These are phyloP conservation scores for Vitis hybrid DNA, from an alignment of 177 flowering plant species.

Conservation along the genomic window DNA sequence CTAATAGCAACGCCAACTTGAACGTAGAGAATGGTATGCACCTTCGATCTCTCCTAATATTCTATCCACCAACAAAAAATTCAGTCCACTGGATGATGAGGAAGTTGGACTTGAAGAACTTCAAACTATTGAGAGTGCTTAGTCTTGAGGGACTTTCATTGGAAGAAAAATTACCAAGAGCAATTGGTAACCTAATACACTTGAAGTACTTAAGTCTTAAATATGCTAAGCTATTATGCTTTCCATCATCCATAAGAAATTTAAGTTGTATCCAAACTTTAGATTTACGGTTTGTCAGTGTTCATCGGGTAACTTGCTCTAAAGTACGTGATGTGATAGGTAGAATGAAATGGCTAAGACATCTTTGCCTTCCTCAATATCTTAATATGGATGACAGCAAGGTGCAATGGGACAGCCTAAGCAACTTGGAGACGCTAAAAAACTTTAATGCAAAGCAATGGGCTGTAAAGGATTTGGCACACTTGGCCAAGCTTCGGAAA, in stretches of 20 bases:
- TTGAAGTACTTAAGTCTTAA: conserved; percentile 14
- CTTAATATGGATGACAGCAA: too few relatives aligned
- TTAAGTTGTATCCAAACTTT: conserved; percentile 11
- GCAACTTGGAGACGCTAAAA: conserved; percentile 4
- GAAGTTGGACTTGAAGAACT: background rate
- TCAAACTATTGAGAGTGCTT: conserved; percentile 3
- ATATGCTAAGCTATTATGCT: background rate
- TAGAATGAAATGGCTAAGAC: conserved; percentile 11
- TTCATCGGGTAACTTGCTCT: background rate
- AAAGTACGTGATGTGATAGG: conserved; percentile 2
- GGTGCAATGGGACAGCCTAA: background rate
- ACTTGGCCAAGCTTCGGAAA: background rate
- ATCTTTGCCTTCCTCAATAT: conserved; percentile 9
- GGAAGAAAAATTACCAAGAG: background rate
- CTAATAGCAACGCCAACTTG: background rate
- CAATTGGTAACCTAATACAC: conserved; percentile 10
- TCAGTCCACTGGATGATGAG: background rate
- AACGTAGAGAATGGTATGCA: background rate
- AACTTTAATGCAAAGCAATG: background rate
- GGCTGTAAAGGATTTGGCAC: background rate
- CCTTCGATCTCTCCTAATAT: background rate
- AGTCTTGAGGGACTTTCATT: background rate
- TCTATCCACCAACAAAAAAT: background rate
- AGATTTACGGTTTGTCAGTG: background rate
- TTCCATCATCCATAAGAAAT: conserved; percentile 12